Percentiles rank a stretch among this genome's conserved stretches.
These are phyloP conservation scores for Fusarium abutilonis DNA, from an alignment of 2,329 filamentous ascomycete species.

Conservation along the genomic window DNA sequence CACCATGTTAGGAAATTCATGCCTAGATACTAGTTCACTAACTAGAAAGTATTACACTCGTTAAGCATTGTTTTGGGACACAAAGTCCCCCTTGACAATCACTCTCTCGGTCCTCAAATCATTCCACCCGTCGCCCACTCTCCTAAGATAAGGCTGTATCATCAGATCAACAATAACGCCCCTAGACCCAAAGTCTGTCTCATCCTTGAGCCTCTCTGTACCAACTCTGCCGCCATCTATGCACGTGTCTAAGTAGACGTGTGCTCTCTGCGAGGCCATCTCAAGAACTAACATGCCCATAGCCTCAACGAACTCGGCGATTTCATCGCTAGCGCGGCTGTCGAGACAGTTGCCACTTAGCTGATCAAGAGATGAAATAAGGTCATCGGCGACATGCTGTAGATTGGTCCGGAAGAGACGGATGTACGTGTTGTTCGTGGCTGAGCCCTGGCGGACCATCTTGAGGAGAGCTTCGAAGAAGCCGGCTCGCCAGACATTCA, in stretches of 20 bases:
- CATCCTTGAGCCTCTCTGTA: slow-evolving; percentile 18
- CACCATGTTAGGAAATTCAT: no score
- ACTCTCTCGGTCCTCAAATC: slow-evolving; percentile 17
- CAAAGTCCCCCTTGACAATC: slow-evolving; percentile 23
- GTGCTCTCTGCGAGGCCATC: slow-evolving; percentile 25
- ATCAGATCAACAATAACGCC: slow-evolving; percentile 12
- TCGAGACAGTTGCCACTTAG: background rate
- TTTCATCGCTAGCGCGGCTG: slow-evolving; percentile 6
- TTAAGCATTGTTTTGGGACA: slow-evolving; percentile 3
- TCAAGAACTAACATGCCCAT: slow-evolving; percentile 24
- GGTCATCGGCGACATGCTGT: slow-evolving; percentile 4
- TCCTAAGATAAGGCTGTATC: slow-evolving; percentile 27
- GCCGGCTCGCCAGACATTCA: slow-evolving; percentile 16
- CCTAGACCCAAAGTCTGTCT: slow-evolving; percentile 5
- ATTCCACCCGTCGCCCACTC: slow-evolving; percentile 25
- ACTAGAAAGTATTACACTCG: background rate
- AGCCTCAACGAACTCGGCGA: slow-evolving; percentile 10
- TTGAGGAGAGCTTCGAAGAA: slow-evolving; percentile 18
- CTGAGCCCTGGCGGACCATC: background rate
- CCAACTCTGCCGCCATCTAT: slow-evolving; percentile 7
- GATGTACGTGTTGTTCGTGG: background rate
- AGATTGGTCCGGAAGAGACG: slow-evolving; percentile 14
- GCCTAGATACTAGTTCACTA: background rate
- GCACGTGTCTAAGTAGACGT: slow-evolving; percentile 23
- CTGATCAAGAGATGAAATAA: slow-evolving; percentile 4